Conservation (phyloP, 768 basidiomycete species). For the Lentinula raphanica region DNA sequence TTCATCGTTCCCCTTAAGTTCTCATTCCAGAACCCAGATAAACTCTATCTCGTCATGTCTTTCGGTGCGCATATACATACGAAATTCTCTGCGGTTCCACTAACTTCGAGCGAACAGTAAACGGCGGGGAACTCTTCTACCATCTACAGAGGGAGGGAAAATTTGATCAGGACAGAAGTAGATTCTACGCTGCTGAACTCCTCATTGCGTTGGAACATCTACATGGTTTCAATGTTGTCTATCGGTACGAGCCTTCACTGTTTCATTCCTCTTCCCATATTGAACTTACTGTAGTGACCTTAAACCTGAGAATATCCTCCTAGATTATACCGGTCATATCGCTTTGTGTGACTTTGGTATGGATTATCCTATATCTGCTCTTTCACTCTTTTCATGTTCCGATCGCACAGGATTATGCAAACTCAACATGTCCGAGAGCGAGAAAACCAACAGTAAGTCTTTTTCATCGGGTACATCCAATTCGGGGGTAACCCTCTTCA, state of each 20-base stretch:
- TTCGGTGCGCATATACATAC: conserved; percentile 53
- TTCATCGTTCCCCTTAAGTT: conserved; percentile 99
- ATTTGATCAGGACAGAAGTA: conserved; percentile 88
- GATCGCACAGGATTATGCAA: conserved; percentile 68
- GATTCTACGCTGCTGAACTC: conserved; percentile 98
- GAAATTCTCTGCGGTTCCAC: neutral
- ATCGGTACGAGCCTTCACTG: conserved; percentile 54
- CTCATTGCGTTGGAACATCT: conserved; percentile 93
- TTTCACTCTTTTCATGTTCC: neutral
- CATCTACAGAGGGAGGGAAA: conserved; percentile 95
- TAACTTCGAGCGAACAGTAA: conserved; percentile 46
- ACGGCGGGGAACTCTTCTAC: conserved; percentile 97
- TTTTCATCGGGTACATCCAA: conserved; percentile 4
- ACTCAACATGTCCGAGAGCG: conserved; percentile 94
- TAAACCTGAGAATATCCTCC: conserved; percentile 96
- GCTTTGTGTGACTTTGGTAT: conserved; percentile 93
- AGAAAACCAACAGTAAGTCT: conserved; percentile 89
- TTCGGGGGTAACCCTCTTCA: conserved; percentile 10
- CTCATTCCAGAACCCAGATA: conserved; percentile 97
- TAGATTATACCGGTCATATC: conserved; percentile 98
- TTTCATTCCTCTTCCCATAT: neutral
- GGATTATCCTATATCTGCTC: neutral
- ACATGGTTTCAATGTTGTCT: conserved; percentile 97
- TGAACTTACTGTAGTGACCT: conserved; percentile 56
- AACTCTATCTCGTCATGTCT: conserved; percentile 95